A percentile compares a stretch with the other conserved stretches of the same genome.
Conservation (phyloP, 2,329 filamentous ascomycete species). For the Colletotrichum paranaense region DNA sequence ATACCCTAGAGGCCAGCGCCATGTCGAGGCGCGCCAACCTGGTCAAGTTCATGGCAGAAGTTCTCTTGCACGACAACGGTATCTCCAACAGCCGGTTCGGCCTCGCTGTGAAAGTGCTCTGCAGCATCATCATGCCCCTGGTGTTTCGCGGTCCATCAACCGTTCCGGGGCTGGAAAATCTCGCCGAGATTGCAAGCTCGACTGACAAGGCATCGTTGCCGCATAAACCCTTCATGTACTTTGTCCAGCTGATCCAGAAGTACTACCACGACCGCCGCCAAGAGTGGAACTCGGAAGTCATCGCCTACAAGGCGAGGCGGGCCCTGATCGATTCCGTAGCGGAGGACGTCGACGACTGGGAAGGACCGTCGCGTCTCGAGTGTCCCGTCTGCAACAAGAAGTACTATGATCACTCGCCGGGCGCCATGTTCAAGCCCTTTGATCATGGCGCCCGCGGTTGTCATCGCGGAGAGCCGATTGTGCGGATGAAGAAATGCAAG, state of each 20-base stretch:
- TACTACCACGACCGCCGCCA: constrained; percentile 15
- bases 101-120: constrained; percentile 1
- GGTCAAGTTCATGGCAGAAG: constrained; percentile 22
- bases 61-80: constrained; percentile 24
- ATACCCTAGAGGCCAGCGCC: not conserved
- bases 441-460: not conserved
- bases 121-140: constrained; percentile 8
- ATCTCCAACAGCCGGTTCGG: constrained; percentile 17
- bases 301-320: constrained; percentile 15
- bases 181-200: not conserved
- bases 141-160: constrained; percentile 4
- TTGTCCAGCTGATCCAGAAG: not conserved
- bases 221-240: not conserved
- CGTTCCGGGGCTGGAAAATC: not conserved
- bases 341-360: not conserved
- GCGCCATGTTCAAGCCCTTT: not conserved
- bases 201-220: not conserved
- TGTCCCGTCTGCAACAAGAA: constrained; percentile 11
- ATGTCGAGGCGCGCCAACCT: not conserved
- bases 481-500: constrained; percentile 11
- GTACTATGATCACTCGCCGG: constrained; percentile 10
- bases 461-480: constrained; percentile 18
- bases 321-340: constrained; percentile 2
- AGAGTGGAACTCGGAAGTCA: constrained; percentile 10
- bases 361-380: not conserved